Base-by-base conservation (phyloP, 192 early-diverging fungal species). In the Diversispora eburnea region DNA sequence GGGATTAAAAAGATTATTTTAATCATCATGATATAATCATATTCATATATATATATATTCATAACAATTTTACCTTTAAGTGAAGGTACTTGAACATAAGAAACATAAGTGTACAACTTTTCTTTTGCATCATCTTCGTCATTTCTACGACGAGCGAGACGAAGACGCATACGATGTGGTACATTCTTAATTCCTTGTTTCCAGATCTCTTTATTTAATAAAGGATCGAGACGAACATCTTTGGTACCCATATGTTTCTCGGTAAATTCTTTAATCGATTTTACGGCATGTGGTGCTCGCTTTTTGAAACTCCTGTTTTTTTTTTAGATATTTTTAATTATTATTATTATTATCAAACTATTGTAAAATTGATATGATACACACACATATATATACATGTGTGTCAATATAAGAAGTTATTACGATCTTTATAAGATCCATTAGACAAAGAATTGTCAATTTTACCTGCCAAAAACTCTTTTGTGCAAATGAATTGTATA, bases 401-500 rank as follows among this genome's bases (percentile, higher is more conserved):
- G 3, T 15, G n/a, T 25, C 25, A 33, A 33, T 33, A 33, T 2
- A 33, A 33, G 2, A 33, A 33, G 25, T 2, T 25, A 25, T 20
- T 47, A 49, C 5, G 7, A 20, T 67, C 13, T 13, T 13, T 51
- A 51, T 12, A 6, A 51, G 8, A 51, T 13, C 1, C 49, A 6
- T 12, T 54, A 10, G n/a, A 17, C 12, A 54, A 54, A 13, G n/a
- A 55, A 15, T n/a, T 70, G 15, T 55, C n/a, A 5, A 51, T 79
- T 81, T 72, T 81, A 92, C 89, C 77, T 85, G 77, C 90, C 91
- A 73, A 86, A 84, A 76, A 99, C 92, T 73, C 87, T 86, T 88
- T 95, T 96, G 94, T 97, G 96, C 77, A 99, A 84, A 92, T 99
- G 94, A 85, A 99, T 99, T 81, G 97, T 99, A 92, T 95, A 97